Base-by-base conservation (phyloP, 345 rosid genomes). In the Balakata baccata region DNA sequence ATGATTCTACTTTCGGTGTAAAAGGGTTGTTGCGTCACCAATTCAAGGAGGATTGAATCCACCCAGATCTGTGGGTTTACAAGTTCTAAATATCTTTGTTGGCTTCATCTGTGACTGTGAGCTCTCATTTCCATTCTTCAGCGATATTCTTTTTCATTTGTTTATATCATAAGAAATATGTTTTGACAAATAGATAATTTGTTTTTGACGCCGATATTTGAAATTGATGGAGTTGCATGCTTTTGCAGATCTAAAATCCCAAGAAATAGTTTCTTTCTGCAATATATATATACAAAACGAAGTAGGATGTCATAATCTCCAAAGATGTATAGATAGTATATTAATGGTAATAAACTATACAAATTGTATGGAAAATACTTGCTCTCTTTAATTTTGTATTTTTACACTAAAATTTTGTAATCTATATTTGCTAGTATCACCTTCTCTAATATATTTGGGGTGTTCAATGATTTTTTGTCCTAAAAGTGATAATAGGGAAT, bases 81-180 rank as follows among this genome's bases (percentile, higher is more conserved):
- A 66, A 38, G 54, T 63, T 63, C 78, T 57, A 49, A 68, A 74
- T 75, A 76, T 81, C 77, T 71, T 69, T 61, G 74, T 69, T 69
- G 70, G 69, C 79, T 77, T 69, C 56, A 62, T 78, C 69, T 49
- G 83, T 83, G 74, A 75, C 69, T 49, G 83, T 83, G 74, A 75
- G 81, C 75, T 34, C 63, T 75, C 69, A 65, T 9, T 64, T 39
- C 13, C 46, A 66, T 49, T 74, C 70, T 43, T 56, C 49, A 8
- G n/a, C 77, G 37, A 61, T 29, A 29, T 29, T 80, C 23, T 22
- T 51, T 51, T 25, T 60, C 5, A 60, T 29, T 60, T 60, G 18
- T 60, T 60, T 1, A 29, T 29, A 29, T 29, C 34, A 29, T 29
- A 2, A 1, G 34, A 29, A 29, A 29, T 29, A 29, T 29, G 34